Percentiles rank a stretch among this genome's conserved stretches.
Conservation (phyloP, 1,284 basidiomycete species). For the Austroboletus niveus region DNA sequence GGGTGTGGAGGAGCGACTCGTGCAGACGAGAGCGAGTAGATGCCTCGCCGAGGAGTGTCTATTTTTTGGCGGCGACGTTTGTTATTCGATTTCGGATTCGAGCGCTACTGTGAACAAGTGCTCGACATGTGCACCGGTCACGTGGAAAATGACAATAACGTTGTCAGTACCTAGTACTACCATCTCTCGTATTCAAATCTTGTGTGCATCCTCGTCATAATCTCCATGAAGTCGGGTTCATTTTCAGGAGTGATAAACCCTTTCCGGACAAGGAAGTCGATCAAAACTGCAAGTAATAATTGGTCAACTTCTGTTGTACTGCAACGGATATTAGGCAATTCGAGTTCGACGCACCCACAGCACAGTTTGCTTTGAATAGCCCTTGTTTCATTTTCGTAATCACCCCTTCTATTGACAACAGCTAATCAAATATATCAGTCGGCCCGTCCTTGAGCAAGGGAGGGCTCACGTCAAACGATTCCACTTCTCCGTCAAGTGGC, state of each 20-base stretch:
- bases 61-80: no score
- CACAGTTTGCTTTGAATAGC: constrained; percentile 87
- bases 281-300: constrained; percentile 50
- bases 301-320: background rate
- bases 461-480: constrained; percentile 72
- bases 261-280: constrained; percentile 82
- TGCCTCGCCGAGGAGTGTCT: no score
- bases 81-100: no score
- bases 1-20: no score
- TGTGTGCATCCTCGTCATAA: constrained; percentile 70
- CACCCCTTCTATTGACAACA: constrained; percentile 56
- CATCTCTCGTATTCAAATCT: constrained; percentile 64
- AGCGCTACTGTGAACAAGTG: no score
- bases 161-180: constrained; percentile 21
- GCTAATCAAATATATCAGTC: constrained; percentile 36
- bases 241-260: constrained; percentile 77
- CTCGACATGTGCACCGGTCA: no score
- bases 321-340: background rate
- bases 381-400: constrained; percentile 57
- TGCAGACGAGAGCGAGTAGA: no score
- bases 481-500: constrained; percentile 91
- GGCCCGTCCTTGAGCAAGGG: background rate
- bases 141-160: no score
- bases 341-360: constrained; percentile 48
- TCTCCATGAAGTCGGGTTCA: constrained; percentile 72